Evolutionary conservation across 495 filamentous ascomycete species (phyloP), one percentile per base, ranked within the genome.

Genomic region (Alectoria sarmentosa): DNA sequence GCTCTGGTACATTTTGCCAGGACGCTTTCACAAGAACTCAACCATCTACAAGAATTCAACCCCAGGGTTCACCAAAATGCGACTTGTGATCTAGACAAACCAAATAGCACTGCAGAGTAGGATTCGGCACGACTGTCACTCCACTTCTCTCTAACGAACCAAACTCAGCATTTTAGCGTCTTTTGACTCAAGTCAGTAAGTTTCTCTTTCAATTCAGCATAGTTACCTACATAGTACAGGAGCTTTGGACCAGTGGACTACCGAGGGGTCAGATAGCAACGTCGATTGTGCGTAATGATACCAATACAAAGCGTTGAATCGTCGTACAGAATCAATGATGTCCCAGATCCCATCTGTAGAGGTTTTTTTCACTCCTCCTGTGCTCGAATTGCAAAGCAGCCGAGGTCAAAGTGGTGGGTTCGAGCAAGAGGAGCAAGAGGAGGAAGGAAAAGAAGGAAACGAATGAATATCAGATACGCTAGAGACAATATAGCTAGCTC

Each of bases 201-300:
- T 15, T 55, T 23, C 26, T 59, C 36, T 48, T 65, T 41, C 63
- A 38, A 38, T 1, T 37, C 13, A 39, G 49, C 23, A 55, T 34
- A 34, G 48, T 60, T 54, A 34, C 42, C 42, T 38, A 57, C 63
- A 65, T 60, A 38, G 55, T 30, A 59, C 38, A 14, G 63, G 63
- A 60, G 63, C 56, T 9, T 59, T 8, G 56, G 34, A 34, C n/a
- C 28, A 39, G 15, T 60, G 39, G 10, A 42, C 34, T 36, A 32
- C 15, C 11, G 34, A 36, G 23, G 46, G 56, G 4, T 8, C n/a
- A 14, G 17, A 52, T 58, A 21, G 52, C 62, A 56, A 26, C 21
- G 30, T 10, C 21, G 4, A 19, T 64, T 58, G 54, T 26, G 28
- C 52, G 36, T 58, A 10, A 42, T 46, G 28, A 57, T 63, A 63